These are phyloP conservation scores for Ogataea trehaloabstinens DNA, from an alignment of 805 yeast genomes.

Conservation along the genomic window DNA sequence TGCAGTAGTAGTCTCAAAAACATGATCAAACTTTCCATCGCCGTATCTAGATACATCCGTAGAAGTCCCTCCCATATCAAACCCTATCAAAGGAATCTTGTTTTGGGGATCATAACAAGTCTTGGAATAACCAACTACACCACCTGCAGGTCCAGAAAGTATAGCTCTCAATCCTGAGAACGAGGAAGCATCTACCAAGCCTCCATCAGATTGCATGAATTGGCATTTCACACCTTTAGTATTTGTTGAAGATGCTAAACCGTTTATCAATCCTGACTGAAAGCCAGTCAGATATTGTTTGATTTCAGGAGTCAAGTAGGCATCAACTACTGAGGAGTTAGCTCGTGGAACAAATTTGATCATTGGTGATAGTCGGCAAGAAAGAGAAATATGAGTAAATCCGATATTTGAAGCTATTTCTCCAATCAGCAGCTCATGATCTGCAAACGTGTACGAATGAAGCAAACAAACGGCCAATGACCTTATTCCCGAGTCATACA, in stretches of 20 bases:
- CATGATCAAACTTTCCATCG: slow-evolving; percentile 66
- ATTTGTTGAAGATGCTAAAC: slow-evolving; percentile 37
- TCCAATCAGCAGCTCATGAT: slow-evolving; percentile 63
- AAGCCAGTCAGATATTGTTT: slow-evolving; percentile 61
- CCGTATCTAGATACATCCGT: slow-evolving; percentile 80
- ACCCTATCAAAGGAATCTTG: slow-evolving; percentile 66
- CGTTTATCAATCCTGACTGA: slow-evolving; percentile 57
- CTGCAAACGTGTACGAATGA: slow-evolving; percentile 72
- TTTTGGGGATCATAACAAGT: slow-evolving; percentile 67
- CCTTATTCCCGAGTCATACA: slow-evolving; percentile 57
- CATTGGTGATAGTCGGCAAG: slow-evolving; percentile 73
- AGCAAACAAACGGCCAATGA: slow-evolving; percentile 71
- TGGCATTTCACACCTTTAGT: slow-evolving; percentile 54
- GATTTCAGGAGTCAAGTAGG: slow-evolving; percentile 79
- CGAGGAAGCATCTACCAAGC: slow-evolving; percentile 76
- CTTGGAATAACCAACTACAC: slow-evolving; percentile 88
- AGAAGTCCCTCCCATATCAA: slow-evolving; percentile 91
- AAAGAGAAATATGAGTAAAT: slow-evolving; percentile 64
- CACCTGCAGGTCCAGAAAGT: slow-evolving; percentile 96
- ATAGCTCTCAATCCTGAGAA: slow-evolving; percentile 89
- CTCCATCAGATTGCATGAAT: slow-evolving; percentile 98
- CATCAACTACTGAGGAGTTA: slow-evolving; percentile 77
- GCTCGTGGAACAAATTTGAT: slow-evolving; percentile 74
- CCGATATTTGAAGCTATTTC: slow-evolving; percentile 63
- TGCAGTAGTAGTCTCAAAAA: slow-evolving; percentile 80